These are phyloP conservation scores for Mucor lusitanicus DNA, from an alignment of 371 early-diverging fungal species.

Conservation along the genomic window DNA sequence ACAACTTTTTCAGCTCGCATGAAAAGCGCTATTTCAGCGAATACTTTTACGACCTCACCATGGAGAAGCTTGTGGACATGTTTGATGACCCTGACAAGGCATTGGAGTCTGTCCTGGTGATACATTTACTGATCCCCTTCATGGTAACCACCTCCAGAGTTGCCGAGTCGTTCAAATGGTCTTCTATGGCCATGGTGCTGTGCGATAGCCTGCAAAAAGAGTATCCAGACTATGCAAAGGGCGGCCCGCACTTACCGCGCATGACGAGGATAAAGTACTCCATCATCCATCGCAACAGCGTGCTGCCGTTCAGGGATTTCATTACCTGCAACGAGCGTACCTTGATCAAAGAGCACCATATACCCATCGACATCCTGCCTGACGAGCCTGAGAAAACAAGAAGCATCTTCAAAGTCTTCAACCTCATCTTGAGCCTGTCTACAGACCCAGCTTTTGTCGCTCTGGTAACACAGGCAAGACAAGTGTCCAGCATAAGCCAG, in stretches of 20 bases:
- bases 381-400: slow-evolving; percentile 2
- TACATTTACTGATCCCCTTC: slow-evolving; percentile 14
- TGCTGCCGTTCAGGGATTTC: neutral
- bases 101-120: slow-evolving; percentile 13
- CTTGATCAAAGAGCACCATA: neutral
- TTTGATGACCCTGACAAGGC: slow-evolving; percentile 18
- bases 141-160: slow-evolving; percentile 7
- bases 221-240: neutral
- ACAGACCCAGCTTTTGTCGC: neutral
- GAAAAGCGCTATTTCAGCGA: slow-evolving; percentile 21
- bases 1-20: slow-evolving; percentile 4
- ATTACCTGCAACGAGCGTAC: neutral
- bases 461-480: neutral
- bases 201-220: neutral
- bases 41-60: slow-evolving; percentile 13
- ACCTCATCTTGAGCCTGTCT: neutral
- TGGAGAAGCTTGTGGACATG: slow-evolving; percentile 11
- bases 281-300: slow-evolving; percentile 12
- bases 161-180: slow-evolving; percentile 12
- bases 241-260: neutral
- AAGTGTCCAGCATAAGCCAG: slow-evolving; percentile 2
- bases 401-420: neutral
- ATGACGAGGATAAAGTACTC: slow-evolving; percentile 4
- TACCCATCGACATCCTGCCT: slow-evolving; percentile 12
- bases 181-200: neutral